phyloP scores from a whole-genome alignment of 805 yeast genomes.

The Metschnikowia baotianmanensis region DNA sequence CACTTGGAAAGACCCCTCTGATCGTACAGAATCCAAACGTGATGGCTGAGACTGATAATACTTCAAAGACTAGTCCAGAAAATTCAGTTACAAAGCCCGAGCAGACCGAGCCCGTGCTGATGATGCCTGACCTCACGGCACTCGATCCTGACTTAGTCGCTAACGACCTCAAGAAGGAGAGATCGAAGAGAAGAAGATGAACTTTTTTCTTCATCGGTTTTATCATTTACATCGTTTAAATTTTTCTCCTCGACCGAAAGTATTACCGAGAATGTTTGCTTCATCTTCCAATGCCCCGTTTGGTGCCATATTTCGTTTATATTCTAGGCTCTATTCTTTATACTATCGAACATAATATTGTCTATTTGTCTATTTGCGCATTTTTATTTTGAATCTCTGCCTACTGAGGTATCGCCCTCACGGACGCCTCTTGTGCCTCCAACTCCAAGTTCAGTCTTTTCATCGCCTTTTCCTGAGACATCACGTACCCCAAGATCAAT shows the following conservation, averaged over 20 bases:
- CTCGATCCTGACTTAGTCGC: conserved; percentile 27
- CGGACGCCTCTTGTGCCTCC: conserved; percentile 63
- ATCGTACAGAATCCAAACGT: conserved; percentile 4
- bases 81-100: not conserved
- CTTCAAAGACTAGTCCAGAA: no score
- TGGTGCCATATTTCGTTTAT: no score
- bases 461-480: conserved; percentile 38
- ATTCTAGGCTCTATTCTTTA: no score
- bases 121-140: conserved; percentile 26
- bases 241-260: no score
- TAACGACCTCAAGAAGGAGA: conserved; percentile 12
- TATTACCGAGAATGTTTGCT: no score
- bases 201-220: no score
- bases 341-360: no score
- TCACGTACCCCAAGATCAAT: conserved; percentile 43
- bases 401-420: conserved; percentile 39
- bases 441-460: conserved; percentile 52
- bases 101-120: conserved; percentile 3
- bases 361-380: no score
- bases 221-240: no score
- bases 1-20: not conserved
- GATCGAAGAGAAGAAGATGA: conserved; percentile 15
- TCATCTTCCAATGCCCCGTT: no score
- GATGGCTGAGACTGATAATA: not conserved
- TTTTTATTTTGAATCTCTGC: no score